Evolutionary conservation across 768 basidiomycete species (phyloP).

Genomic region (Panellus pusillus): DNA sequence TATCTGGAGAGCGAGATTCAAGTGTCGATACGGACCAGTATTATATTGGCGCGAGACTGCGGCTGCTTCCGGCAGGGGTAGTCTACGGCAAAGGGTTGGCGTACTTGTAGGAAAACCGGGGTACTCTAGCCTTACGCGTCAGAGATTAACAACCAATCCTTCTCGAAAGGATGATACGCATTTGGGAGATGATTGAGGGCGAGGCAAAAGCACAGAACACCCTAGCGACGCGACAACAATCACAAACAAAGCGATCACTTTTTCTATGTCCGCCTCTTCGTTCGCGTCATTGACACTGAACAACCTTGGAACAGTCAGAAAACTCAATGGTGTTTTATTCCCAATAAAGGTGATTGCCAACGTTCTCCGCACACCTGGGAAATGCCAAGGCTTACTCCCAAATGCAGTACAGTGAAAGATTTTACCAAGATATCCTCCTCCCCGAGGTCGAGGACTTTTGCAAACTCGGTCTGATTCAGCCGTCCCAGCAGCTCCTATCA

Average conservation of each 20-base stretch:
- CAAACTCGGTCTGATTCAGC: slow-evolving; percentile 68
- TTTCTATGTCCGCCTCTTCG: slow-evolving; percentile 36
- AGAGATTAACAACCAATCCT: too few species aligned
- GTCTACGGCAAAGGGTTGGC: too few species aligned
- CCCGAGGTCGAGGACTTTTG: slow-evolving; percentile 85
- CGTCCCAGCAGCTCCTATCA: slow-evolving; percentile 5
- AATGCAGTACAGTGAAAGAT: slow-evolving; percentile 85
- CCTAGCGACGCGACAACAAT: too few species aligned
- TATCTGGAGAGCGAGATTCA: too few species aligned
- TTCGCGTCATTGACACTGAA: slow-evolving; percentile 77
- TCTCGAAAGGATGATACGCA: too few species aligned
- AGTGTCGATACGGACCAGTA: too few species aligned
- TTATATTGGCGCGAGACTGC: too few species aligned
- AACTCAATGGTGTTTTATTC: slow-evolving; percentile 75
- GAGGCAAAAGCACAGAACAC: too few species aligned
- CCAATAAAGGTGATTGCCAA: slow-evolving; percentile 56
- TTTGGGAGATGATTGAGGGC: too few species aligned
- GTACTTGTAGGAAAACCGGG: too few species aligned
- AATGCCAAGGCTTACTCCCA: slow-evolving; percentile 29
- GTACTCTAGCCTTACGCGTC: too few species aligned
- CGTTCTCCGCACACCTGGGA: not conserved
- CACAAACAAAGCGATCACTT: not conserved
- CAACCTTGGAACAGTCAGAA: slow-evolving; percentile 79
- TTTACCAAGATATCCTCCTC: slow-evolving; percentile 77
- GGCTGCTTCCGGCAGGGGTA: too few species aligned